Conservation (phyloP, 176 grass and related monocot genomes). For the Pontederia crassipes region DNA sequence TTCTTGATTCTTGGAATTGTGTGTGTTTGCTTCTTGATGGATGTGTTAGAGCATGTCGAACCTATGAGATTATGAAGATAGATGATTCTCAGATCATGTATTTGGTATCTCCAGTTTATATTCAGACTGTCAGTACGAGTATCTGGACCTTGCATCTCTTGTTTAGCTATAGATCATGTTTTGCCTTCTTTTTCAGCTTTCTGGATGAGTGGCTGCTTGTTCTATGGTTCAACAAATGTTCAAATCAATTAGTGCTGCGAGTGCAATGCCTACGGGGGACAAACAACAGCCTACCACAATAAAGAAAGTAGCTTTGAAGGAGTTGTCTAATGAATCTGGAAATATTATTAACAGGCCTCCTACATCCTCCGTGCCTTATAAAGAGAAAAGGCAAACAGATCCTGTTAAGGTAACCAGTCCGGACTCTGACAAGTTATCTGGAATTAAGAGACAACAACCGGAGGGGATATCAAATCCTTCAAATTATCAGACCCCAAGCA, state of each 20-base stretch:
- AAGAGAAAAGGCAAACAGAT: conserved; percentile 40
- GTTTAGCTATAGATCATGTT: no score
- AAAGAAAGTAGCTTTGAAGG: conserved; percentile 60
- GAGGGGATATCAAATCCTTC: conserved; percentile 31
- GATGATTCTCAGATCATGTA: no score
- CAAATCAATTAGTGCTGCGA: conserved; percentile 10
- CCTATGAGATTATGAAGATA: no score
- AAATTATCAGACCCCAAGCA: conserved; percentile 22
- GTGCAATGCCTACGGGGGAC: conserved; percentile 46
- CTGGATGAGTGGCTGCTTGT: neutral
- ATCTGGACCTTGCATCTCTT: no score
- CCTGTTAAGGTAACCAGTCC: conserved; percentile 12
- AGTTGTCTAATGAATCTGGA: conserved; percentile 41
- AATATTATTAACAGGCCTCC: conserved; percentile 24
- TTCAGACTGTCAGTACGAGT: no score
- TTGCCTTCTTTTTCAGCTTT: conserved; percentile 1
- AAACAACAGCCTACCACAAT: conserved; percentile 41
- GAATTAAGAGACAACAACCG: conserved; percentile 49
- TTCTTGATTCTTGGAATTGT: no score
- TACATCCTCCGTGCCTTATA: conserved; percentile 18
- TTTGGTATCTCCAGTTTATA: no score
- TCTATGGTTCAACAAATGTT: neutral
- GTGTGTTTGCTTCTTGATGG: no score
- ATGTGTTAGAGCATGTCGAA: no score
- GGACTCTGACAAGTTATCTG: conserved; percentile 29